These are phyloP conservation scores for Candida krabiensis DNA, from an alignment of 805 yeast genomes.

Conservation along the genomic window DNA sequence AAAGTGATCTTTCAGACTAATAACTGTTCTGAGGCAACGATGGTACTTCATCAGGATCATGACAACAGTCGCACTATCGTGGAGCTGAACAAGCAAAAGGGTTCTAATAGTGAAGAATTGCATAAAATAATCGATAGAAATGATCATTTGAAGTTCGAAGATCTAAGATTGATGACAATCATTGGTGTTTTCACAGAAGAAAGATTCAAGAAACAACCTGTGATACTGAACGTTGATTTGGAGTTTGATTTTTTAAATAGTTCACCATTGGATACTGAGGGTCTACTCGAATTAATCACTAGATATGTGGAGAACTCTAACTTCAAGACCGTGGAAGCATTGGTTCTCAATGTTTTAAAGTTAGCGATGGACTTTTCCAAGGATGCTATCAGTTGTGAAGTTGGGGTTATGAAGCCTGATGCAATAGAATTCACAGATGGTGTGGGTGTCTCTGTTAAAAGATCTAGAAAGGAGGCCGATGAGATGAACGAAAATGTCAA, in stretches of 20 bases:
- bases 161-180: slow-evolving; percentile 64
- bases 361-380: slow-evolving; percentile 21
- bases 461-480: slow-evolving; percentile 44
- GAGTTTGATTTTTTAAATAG: slow-evolving; percentile 21
- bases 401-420: slow-evolving; percentile 78
- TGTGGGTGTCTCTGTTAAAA: slow-evolving; percentile 78
- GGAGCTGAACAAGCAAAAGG: slow-evolving; percentile 7
- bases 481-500: slow-evolving; percentile 16
- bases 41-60: slow-evolving; percentile 12
- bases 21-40: slow-evolving; percentile 16
- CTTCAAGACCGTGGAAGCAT: slow-evolving; percentile 92
- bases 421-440: slow-evolving; percentile 86
- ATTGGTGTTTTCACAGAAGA: slow-evolving; percentile 95
- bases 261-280: slow-evolving; percentile 37
- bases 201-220: slow-evolving; percentile 75
- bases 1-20: slow-evolving; percentile 20
- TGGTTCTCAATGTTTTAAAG: slow-evolving; percentile 67
- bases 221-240: slow-evolving; percentile 58
- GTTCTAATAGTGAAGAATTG: background rate
- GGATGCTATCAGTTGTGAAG: slow-evolving; percentile 33
- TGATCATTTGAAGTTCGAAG: slow-evolving; percentile 40
- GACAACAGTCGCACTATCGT: slow-evolving; percentile 9
- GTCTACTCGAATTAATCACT: slow-evolving; percentile 48
- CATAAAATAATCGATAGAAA: background rate
- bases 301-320: slow-evolving; percentile 71